phyloP scores from a whole-genome alignment of 768 basidiomycete genomes.

The Boletus sp. region DNA sequence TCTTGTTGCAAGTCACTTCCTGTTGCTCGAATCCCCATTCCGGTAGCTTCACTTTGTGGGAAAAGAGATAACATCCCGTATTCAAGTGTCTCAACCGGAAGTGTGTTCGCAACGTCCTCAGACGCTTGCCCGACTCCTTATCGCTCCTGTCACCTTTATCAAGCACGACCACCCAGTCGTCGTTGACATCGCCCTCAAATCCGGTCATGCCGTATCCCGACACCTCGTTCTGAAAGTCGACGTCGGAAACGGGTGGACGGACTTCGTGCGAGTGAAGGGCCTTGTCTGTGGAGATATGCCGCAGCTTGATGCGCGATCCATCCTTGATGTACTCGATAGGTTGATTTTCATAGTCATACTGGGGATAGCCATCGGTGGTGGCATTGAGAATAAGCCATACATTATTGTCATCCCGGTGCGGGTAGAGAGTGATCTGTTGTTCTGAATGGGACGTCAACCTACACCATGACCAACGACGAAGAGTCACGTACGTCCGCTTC shows the following conservation, averaged over 20 bases:
- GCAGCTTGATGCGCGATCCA: constrained; percentile 73
- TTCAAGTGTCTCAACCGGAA: constrained; percentile 83
- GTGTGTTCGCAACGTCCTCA: constrained; percentile 77
- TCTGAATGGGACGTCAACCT: constrained; percentile 46
- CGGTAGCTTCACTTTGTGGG: constrained; percentile 96
- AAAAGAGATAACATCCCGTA: constrained; percentile 95
- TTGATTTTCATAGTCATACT: constrained; percentile 47
- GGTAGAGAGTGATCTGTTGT: constrained; percentile 99
- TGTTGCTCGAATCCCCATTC: constrained; percentile 99
- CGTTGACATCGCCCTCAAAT: constrained; percentile 87
- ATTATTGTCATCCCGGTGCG: constrained; percentile 97
- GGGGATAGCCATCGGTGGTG: constrained; percentile 43
- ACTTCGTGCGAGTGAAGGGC: constrained; percentile 93
- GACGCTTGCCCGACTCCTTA: constrained; percentile 60
- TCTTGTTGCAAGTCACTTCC: constrained; percentile 99
- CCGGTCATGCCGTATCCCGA: constrained; percentile 89
- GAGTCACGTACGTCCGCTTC: constrained; percentile 74
- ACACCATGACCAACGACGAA: neutral
- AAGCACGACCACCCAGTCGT: constrained; percentile 91
- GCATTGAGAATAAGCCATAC: constrained; percentile 85
- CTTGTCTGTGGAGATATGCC: constrained; percentile 79
- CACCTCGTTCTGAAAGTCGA: constrained; percentile 99
- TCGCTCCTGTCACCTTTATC: constrained; percentile 65
- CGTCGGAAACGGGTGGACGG: constrained; percentile 93
- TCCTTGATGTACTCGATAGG: constrained; percentile 65